Conservation (phyloP, 768 basidiomycete species). For the Lactarius vividus region DNA sequence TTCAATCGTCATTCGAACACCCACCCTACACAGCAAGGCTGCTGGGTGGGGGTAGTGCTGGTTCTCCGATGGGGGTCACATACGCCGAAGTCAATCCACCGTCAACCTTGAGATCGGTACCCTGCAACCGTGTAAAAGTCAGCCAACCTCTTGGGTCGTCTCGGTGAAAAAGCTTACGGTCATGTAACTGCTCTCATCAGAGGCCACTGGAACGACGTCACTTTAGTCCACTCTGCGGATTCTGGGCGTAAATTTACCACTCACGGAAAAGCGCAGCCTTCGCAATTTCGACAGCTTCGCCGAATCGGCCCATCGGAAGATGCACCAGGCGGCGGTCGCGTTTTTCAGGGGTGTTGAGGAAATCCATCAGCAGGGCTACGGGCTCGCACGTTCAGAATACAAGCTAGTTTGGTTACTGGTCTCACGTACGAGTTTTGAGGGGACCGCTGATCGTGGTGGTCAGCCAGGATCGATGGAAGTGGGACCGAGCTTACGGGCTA, state of each 20-base stretch:
- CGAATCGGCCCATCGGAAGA: slow-evolving; percentile 96
- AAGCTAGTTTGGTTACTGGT: not conserved
- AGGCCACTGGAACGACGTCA: slow-evolving; percentile 57
- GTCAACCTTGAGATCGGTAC: slow-evolving; percentile 93
- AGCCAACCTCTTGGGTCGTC: not conserved
- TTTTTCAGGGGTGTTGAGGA: slow-evolving; percentile 95
- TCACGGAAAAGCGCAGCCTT: slow-evolving; percentile 88
- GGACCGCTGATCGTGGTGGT: slow-evolving; percentile 62
- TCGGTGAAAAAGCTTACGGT: slow-evolving; percentile 55
- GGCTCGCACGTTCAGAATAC: not conserved
- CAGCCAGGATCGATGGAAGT: slow-evolving; percentile 14
- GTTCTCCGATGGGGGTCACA: slow-evolving; percentile 85
- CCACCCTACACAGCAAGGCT: slow-evolving; percentile 44
- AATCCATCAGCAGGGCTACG: slow-evolving; percentile 96
- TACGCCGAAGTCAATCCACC: slow-evolving; percentile 92
- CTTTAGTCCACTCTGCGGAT: slow-evolving; percentile 2
- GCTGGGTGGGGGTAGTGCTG: slow-evolving; percentile 62
- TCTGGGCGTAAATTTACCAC: slow-evolving; percentile 35
- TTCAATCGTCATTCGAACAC: not conserved
- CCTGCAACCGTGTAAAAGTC: slow-evolving; percentile 41
- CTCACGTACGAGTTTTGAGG: slow-evolving; percentile 80
- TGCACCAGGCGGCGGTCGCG: slow-evolving; percentile 86
- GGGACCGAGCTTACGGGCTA: slow-evolving; percentile 70
- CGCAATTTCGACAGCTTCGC: slow-evolving; percentile 94
- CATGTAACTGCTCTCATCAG: slow-evolving; percentile 94